These are phyloP conservation scores for Anaeramoeba flamelloides DNA, from an alignment of 78 protist genomes.

Conservation along the genomic window DNA sequence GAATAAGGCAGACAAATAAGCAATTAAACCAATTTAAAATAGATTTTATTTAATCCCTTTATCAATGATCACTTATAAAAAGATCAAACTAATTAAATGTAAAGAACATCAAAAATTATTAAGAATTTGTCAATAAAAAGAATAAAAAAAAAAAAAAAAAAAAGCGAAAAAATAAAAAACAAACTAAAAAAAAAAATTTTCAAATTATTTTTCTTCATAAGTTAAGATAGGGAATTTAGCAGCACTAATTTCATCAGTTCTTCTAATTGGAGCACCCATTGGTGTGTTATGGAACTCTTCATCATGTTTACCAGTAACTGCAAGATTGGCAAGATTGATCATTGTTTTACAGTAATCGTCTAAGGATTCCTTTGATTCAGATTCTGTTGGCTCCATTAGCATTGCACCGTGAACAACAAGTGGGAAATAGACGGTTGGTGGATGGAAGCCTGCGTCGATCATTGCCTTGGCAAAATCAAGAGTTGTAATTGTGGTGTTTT, in stretches of 20 bases:
- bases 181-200: too few species aligned
- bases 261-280: conserved; percentile 3
- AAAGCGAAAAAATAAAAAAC: too few species aligned
- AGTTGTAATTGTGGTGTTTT: conserved; percentile 14
- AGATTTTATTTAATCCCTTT: too few species aligned
- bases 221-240: conserved; percentile 6
- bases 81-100: too few species aligned
- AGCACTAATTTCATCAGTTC: conserved; percentile 12
- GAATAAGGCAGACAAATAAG: too few species aligned
- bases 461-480: conserved; percentile 21
- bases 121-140: too few species aligned
- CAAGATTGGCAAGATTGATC: background rate
- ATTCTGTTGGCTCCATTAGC: conserved; percentile 23
- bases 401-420: conserved; percentile 18
- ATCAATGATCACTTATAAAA: too few species aligned
- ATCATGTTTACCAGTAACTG: background rate
- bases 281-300: background rate
- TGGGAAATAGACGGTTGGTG: conserved; percentile 28
- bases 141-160: too few species aligned
- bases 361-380: conserved; percentile 4
- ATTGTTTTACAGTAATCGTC: background rate
- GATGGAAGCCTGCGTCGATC: conserved; percentile 18
- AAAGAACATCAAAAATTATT: too few species aligned
- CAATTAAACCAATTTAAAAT: too few species aligned
- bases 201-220: too few species aligned